Base-by-base conservation (phyloP, 1,139 yeast genomes). In the Scheffersomyces insectosa region DNA sequence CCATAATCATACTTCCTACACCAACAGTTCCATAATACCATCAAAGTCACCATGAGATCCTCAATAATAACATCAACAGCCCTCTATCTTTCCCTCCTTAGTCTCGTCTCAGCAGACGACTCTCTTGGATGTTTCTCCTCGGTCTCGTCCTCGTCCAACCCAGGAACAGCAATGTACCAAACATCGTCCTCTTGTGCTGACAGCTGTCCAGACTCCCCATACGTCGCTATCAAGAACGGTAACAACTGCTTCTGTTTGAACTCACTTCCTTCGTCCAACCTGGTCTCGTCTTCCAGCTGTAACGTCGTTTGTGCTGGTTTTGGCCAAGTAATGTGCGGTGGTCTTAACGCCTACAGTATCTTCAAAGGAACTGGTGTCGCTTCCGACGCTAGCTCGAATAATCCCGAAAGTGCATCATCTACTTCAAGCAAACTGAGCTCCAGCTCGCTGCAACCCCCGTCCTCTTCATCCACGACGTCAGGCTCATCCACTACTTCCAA, bases 171-270 rank as follows among this genome's bases (percentile, higher is more conserved):
- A 43, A 56, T 46, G 27, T 83, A 59, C 49, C 88, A 83, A 54
- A 63, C 82, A 1, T 70, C 82, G 1, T 64, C 70, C 5, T 60
- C 68, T 44, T 85, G 91, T 61, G 52, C 73, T 3, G 38, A 42
- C 0, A 52, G 57, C 37, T 85, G 91, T 61, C 62, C 76, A 4
- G 62, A 66, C 23, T 72, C 66, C 44, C 66, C 80, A 3, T 85
- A 80, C 54, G 76, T 82, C 54, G 96, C 93, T 6, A 54, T 85
- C 37, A 64, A 67, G 13, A 57, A 74, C 34, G 91, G 89, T 33
- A 59, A 68, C 41, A 63, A 67, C 15, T 88, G 96, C 65, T 80
- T 71, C 57, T 88, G 96, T 63, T 87, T 91, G 47, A 57, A 66
- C 47, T 50, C 66, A 0, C 57, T 72, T 14, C 95, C 96, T 1